Evolutionary conservation across 2,329 filamentous ascomycete species (phyloP), one percentile per base, ranked within the genome.

Genomic region (Colletotrichum zoysiae): DNA sequence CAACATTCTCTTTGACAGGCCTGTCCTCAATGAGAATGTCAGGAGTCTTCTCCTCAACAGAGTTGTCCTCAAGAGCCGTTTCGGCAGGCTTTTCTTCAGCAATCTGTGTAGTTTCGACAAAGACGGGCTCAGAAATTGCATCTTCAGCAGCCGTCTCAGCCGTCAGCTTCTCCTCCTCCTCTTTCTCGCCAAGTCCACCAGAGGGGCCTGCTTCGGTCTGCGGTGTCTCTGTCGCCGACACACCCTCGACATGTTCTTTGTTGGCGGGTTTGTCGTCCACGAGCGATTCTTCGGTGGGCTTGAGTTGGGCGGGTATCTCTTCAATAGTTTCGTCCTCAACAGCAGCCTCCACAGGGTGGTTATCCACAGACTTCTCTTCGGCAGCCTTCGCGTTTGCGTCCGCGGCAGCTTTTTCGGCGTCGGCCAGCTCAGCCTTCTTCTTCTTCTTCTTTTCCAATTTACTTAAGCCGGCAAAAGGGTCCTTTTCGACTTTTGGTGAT

Each of bases 181-280:
- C 61, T 35, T 51, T 62, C 48, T 55, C 42, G 50, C 23, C 33
- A 12, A 48, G 30, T 20, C 50, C 26, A 38, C 14, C 60, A n/a
- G 74, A 59, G 26, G 65, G 33, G 16, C 64, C 71, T 7, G 76
- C 75, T 26, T 77, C 75, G 23, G 73, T 74, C 59, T 75, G 67
- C 14, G 71, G 20, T 26, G 51, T 48, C 23, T 74, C 69, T 12
- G 64, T 35, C 11, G 61, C 23, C 35, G 68, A 75, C 30, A 67
- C 38, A 38, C 63, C 44, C 30, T 48, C 51, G 11, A 35, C 53
- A 53, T 30, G 58, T 20, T 68, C 44, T 12, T 38, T 33, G 2
- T 61, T 51, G 51, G 35, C 40, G n/a, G 40, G n/a, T 11, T 63
- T 44, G 23, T 26, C 26, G 33, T 56, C 40, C 3, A 51, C 7